Evolutionary conservation across 2,329 filamentous ascomycete species (phyloP).

Genomic region (Penicillium sp.): DNA sequence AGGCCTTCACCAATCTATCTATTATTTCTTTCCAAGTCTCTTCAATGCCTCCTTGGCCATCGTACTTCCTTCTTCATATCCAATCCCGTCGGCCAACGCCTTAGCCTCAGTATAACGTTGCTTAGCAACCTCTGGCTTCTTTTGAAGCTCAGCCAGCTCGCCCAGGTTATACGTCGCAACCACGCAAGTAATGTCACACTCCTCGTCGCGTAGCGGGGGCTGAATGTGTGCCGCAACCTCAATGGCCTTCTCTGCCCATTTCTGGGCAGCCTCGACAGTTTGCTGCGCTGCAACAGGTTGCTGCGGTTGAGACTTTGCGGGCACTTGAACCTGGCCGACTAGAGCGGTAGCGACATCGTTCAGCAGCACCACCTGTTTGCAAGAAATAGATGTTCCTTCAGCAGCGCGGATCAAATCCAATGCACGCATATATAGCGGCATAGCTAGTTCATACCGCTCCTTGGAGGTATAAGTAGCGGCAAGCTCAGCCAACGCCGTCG

Average conservation of each 20-base stretch:
- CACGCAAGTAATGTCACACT: slow-evolving; percentile 81
- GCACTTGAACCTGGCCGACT: slow-evolving; percentile 32
- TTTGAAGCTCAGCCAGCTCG: slow-evolving; percentile 75
- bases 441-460: slow-evolving; percentile 74
- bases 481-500: slow-evolving; percentile 54
- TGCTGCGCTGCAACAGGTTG: slow-evolving; percentile 53
- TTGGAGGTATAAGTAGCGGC: slow-evolving; percentile 72
- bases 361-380: slow-evolving; percentile 71
- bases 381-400: slow-evolving; percentile 51
- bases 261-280: slow-evolving; percentile 66
- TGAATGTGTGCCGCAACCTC: slow-evolving; percentile 63
- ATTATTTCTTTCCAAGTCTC: slow-evolving; percentile 27
- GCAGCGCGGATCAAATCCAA: slow-evolving; percentile 62
- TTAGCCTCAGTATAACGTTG: slow-evolving; percentile 68
- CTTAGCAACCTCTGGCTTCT: slow-evolving; percentile 63
- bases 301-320: slow-evolving; percentile 26
- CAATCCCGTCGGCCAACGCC: slow-evolving; percentile 52
- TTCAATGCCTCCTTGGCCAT: slow-evolving; percentile 33
- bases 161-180: slow-evolving; percentile 83
- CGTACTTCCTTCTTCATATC: slow-evolving; percentile 33
- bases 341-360: slow-evolving; percentile 58
- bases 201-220: slow-evolving; percentile 65
- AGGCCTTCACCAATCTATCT: neutral
- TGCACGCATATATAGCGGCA: slow-evolving; percentile 83
- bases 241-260: slow-evolving; percentile 78